phyloP scores from a whole-genome alignment of 192 early-diverging fungal genomes.

The Chytriomyces confervae region DNA sequence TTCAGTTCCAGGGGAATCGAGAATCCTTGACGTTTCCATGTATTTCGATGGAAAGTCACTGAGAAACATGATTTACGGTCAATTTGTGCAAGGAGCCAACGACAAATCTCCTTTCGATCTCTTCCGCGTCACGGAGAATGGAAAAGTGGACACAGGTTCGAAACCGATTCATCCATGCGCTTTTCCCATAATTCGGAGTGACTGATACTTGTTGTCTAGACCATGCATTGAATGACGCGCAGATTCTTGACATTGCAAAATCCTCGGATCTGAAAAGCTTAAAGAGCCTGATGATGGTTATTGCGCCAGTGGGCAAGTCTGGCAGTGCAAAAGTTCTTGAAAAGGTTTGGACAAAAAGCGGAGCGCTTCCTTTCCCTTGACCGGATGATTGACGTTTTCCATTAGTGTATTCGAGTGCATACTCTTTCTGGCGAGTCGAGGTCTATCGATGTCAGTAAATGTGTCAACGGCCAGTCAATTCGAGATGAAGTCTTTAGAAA shows the following conservation, averaged over 20 bases:
- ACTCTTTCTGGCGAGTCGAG: not conserved
- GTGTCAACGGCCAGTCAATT: not conserved
- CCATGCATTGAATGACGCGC: not conserved
- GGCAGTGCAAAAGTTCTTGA: not conserved
- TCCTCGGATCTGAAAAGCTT: not conserved
- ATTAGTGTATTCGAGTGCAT: conserved; percentile 7
- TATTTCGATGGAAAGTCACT: not conserved
- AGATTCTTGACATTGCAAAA: not conserved
- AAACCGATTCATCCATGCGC: not conserved
- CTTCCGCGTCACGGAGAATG: not conserved
- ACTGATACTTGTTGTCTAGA: not conserved
- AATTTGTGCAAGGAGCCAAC: not conserved
- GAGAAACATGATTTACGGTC: not conserved
- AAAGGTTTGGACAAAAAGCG: not conserved
- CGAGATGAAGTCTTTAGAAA: not conserved
- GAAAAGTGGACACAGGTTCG: not conserved
- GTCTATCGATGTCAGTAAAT: not conserved
- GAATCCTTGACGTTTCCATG: not conserved
- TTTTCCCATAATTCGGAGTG: not conserved
- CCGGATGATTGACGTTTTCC: not conserved
- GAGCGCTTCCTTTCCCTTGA: not conserved
- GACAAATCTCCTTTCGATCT: not conserved
- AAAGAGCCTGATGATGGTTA: not conserved
- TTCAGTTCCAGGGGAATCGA: not conserved
- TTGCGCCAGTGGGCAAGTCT: not conserved